phyloP scores from a whole-genome alignment of 768 basidiomycete species.

The Solioccasus polychromus region DNA sequence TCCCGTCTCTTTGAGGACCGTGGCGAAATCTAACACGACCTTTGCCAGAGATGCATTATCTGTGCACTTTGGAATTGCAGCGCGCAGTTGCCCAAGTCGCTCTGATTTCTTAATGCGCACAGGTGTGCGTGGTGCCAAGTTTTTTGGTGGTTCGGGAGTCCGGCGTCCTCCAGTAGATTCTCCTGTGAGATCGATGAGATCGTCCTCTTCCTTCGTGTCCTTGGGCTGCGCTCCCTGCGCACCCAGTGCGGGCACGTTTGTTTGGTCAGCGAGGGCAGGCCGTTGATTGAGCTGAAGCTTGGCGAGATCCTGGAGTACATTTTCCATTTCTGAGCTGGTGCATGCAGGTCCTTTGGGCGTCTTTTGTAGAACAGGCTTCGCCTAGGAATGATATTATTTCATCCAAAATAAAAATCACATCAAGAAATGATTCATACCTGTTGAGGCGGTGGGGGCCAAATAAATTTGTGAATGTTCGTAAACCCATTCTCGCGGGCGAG shows the following conservation, averaged over 20 bases:
- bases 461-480: constrained; percentile 53
- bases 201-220: constrained; percentile 14
- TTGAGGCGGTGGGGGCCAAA: constrained; percentile 65
- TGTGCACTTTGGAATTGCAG: constrained; percentile 41
- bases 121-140: constrained; percentile 28
- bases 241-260: constrained; percentile 35
- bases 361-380: constrained; percentile 28
- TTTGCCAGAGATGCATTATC: constrained; percentile 55
- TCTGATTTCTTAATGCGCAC: constrained; percentile 42
- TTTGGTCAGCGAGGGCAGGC: constrained; percentile 49
- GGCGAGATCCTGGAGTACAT: constrained; percentile 55
- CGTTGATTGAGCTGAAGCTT: constrained; percentile 56
- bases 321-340: constrained; percentile 47
- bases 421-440: constrained; percentile 23
- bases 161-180: constrained; percentile 34
- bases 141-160: constrained; percentile 13
- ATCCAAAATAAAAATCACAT: not conserved
- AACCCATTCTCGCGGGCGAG: constrained; percentile 63
- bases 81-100: constrained; percentile 48
- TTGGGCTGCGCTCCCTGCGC: constrained; percentile 34
- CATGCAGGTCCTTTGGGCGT: constrained; percentile 18
- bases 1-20: constrained; percentile 55
- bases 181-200: constrained; percentile 47
- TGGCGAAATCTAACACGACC: constrained; percentile 59
- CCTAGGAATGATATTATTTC: constrained; percentile 14